These are phyloP conservation scores for Lepidium africanum DNA, from an alignment of 345 rosid genomes.

Conservation along the genomic window DNA sequence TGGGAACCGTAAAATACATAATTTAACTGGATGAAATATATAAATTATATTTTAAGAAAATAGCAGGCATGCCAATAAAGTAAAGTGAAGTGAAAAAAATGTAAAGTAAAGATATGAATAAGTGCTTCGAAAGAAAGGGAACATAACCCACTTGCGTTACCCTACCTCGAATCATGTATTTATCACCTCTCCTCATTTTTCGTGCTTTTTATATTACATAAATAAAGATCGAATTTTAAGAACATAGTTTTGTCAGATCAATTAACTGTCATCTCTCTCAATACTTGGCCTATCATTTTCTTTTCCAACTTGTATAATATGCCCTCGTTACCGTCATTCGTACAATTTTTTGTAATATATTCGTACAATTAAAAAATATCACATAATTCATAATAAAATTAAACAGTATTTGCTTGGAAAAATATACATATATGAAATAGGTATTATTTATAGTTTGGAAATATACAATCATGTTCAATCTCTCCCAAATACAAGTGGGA, in stretches of 20 bases:
- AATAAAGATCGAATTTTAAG: neutral
- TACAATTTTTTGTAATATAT: no score
- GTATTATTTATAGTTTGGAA: no score
- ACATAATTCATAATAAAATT: no score
- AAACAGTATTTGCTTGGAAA: no score
- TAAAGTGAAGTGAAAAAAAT: neutral
- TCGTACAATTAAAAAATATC: no score
- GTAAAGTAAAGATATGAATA: conserved; percentile 9
- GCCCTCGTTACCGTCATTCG: neutral
- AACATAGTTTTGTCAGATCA: neutral
- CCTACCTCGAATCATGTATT: conserved; percentile 9
- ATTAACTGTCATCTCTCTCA: neutral
- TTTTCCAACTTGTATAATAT: neutral
- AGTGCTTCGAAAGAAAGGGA: neutral
- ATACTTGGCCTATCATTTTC: neutral
- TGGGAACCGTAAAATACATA: conserved; percentile 8
- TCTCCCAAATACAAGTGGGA: no score
- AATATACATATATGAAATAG: no score
- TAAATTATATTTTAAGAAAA: neutral
- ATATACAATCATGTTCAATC: no score
- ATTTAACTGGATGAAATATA: neutral
- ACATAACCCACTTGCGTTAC: conserved; percentile 8
- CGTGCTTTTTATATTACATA: neutral
- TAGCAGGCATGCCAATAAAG: conserved; percentile 22
- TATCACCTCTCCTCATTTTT: neutral